Evolutionary conservation across 805 yeast genomes (phyloP), one percentile per base, ranked within the genome.

Genomic region (Starmera amethionina): DNA sequence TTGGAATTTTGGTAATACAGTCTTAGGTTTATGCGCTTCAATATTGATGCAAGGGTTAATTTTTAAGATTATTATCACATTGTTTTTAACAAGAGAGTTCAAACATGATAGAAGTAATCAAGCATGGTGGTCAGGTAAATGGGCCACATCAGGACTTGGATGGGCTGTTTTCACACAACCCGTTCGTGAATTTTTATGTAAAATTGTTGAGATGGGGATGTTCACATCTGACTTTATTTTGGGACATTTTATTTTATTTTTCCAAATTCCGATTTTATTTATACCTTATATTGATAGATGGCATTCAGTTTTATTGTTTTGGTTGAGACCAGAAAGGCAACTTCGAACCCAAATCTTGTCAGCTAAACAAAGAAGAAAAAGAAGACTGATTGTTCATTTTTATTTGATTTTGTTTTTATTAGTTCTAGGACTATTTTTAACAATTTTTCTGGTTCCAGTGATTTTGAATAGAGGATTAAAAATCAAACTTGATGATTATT

Each of bases 111-210:
- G 64, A 40, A 56, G 78, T 0, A 82, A 78, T 47, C 60, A 65
- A 37, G 79, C 86, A 0, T 77, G 82, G 82, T 78, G 84, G 83
- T 73, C 83, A 2, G 84, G 85, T 0, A 72, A 69, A 46, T 79
- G 85, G 85, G 44, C 72, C 7, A 65, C 67, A 1, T 64, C 80
- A 0, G 78, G 75, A 0, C 55, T 78, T 9, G 81, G 82, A 0
- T 70, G 74, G 72, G 58, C 67, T 35, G 58, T 70, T 0, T 42
- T 78, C 8, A 65, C 78, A 2, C 83, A 77, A 42, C 83, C 83
- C 4, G 44, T 65, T 3, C 58, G 84, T 45, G 85, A 78, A 49
- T 72, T 61, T 41, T 41, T 74, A 12, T 77, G 83, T 53, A 79
- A 79, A 51, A 55, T 68, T 6, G 63, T 68, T 19, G 86, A 79